Percentiles rank a stretch among this genome's conserved stretches.
Conservation (phyloP, 805 yeast species). For the Ogataea siamensis region DNA sequence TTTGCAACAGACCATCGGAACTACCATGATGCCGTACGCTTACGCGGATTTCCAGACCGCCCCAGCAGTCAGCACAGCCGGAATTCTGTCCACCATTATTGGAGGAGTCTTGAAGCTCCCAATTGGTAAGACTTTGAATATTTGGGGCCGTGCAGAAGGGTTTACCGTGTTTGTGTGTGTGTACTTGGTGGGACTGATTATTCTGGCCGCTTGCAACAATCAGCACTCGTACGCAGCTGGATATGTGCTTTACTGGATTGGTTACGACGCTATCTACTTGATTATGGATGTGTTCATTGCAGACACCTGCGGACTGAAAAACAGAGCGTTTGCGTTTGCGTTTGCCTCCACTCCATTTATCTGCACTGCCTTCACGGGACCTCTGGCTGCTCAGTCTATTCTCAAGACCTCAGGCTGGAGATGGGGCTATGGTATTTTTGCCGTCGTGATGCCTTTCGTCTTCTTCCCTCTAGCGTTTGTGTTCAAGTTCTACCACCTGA, state of each 20-base stretch:
- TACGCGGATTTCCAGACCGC: conserved; percentile 29
- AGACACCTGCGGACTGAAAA: conserved; percentile 29
- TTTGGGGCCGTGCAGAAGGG: conserved; percentile 35
- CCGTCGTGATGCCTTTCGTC: conserved; percentile 43
- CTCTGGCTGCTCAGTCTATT: conserved; percentile 34
- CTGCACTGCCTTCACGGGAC: conserved; percentile 35
- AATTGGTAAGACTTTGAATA: conserved; percentile 27
- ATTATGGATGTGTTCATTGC: conserved; percentile 31
- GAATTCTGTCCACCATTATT: conserved; percentile 30
- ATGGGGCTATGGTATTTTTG: conserved; percentile 53
- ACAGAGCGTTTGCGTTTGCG: conserved; percentile 35
- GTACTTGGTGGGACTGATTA: conserved; percentile 28
- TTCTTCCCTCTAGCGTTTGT: conserved; percentile 28
- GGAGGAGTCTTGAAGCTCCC: conserved; percentile 36
- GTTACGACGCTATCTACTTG: conserved; percentile 29
- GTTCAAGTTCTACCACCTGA: conserved; percentile 28
- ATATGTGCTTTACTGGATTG: conserved; percentile 33
- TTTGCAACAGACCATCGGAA: conserved; percentile 29
- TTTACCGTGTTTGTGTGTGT: conserved; percentile 24
- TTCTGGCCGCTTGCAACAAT: conserved; percentile 30
- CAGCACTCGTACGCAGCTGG: conserved; percentile 32
- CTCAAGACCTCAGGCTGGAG: conserved; percentile 48
- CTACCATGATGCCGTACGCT: conserved; percentile 25
- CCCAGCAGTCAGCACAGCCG: conserved; percentile 32
- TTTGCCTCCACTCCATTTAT: conserved; percentile 33